Conservation (phyloP, 164 flowering plant genomes). For the Piper betle region DNA sequence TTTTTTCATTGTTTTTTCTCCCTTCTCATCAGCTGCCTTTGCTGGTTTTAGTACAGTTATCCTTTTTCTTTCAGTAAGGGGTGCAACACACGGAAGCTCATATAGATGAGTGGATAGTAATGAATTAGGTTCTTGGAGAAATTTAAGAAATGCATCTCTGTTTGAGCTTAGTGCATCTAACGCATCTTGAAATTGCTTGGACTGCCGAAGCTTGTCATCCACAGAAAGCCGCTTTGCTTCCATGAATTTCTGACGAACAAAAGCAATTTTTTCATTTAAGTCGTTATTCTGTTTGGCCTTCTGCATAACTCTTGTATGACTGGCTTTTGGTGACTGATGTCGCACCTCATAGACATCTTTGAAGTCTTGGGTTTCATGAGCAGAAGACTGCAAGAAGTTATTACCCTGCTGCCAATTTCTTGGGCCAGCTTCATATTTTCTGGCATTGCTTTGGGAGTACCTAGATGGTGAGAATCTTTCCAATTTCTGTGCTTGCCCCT, state of each 20-base stretch:
- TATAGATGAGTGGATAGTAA: slow-evolving; percentile 40
- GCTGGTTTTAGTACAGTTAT: slow-evolving; percentile 86
- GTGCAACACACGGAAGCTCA: too few relatives aligned
- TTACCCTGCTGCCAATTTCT: slow-evolving; percentile 33
- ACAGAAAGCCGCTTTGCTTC: slow-evolving; percentile 75
- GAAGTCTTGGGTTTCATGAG: slow-evolving; percentile 26
- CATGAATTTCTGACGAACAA: slow-evolving; percentile 77
- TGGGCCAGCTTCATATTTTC: slow-evolving; percentile 23
- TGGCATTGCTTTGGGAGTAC: slow-evolving; percentile 15
- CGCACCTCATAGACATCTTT: slow-evolving; percentile 61
- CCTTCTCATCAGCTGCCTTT: slow-evolving; percentile 36
- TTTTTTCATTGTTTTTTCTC: slow-evolving; percentile 24
- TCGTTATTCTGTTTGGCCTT: slow-evolving; percentile 27
- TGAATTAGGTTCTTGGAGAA: slow-evolving; percentile 80
- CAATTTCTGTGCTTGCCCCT: slow-evolving; percentile 22
- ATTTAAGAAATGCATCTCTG: slow-evolving; percentile 60
- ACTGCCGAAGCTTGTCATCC: slow-evolving; percentile 66
- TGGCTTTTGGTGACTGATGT: slow-evolving; percentile 34
- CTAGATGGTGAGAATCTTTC: slow-evolving; percentile 29
- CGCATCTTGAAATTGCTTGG: slow-evolving; percentile 87
- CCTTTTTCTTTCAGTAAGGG: slow-evolving; percentile 59
- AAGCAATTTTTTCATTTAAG: slow-evolving; percentile 49
- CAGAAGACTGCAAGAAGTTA: slow-evolving; percentile 14
- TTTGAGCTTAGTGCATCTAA: slow-evolving; percentile 72
- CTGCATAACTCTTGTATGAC: slow-evolving; percentile 17